Base-by-base conservation (phyloP, 495 filamentous ascomycete genomes). In the Bacidia gigantensis region DNA sequence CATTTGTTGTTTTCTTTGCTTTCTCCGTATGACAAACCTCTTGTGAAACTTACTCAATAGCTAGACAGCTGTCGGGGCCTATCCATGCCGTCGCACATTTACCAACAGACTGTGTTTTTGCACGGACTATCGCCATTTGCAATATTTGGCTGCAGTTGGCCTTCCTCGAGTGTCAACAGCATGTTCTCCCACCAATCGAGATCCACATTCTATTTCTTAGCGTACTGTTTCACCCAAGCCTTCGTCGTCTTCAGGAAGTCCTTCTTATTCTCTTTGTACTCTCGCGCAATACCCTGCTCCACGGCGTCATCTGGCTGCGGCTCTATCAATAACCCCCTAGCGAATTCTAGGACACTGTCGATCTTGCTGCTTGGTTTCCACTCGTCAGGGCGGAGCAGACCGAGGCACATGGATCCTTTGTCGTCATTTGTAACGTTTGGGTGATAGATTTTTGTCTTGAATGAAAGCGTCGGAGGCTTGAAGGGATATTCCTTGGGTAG, bases 381-480 rank as follows among this genome's bases (percentile, higher is more conserved):
- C 61, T 89, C 83, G 54, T 96, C 93, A 21, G 80, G 58, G 52
- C 89, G 83, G 56, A 98, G 77, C 67, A 94, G 80, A 10, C 81
- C 84, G 29, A 98, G 76, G 66, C 92, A 98, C 84, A 98, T 94
- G 62, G 74, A 79, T 9, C 92, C 92, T 52, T 84, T 83, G 57
- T 82, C 82, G 67, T 97, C 93, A 74, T 95, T 95, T 62, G 86
- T 89, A 43, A 98, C 81, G 69, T 98, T 98, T 12, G 93, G 93
- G 74, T 98, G 92, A 74, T 95, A 98, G 70, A 98, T 87, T 64
- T 92, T 95, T 38, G 92, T 98, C 48, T 77, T 75, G 79, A 97
- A 98, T 59, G 72, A 82, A 56, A 98, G 76, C 29, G 72, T 73
- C 0, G 93, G 93, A 3, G 92, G 82, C 61, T 93, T 94, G 81